Evolutionary conservation across 805 yeast species (phyloP).

Genomic region (Millerozyma acaciae): DNA sequence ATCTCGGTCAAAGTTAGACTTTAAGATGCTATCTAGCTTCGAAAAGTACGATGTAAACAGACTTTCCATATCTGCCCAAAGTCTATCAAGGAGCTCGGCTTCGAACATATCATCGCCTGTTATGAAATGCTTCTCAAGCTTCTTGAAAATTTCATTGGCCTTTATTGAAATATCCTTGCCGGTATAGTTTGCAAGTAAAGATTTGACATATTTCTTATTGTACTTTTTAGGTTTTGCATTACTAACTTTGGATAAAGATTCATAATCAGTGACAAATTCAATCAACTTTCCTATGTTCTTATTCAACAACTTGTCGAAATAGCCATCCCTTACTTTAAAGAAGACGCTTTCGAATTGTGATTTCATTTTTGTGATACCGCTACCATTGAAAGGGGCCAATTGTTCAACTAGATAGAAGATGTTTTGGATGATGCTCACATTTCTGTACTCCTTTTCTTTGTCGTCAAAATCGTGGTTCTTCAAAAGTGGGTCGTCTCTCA

Average conservation of each 20-base stretch:
- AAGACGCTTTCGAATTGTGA: slow-evolving; percentile 24
- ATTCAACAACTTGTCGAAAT: slow-evolving; percentile 30
- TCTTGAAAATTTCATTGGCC: slow-evolving; percentile 51
- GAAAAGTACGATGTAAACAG: slow-evolving; percentile 54
- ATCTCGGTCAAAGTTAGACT: slow-evolving; percentile 49
- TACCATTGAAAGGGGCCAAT: slow-evolving; percentile 20
- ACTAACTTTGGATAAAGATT: slow-evolving; percentile 44
- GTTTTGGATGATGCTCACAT: slow-evolving; percentile 39
- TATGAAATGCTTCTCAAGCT: slow-evolving; percentile 54
- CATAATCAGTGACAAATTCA: slow-evolving; percentile 62
- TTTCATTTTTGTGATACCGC: slow-evolving; percentile 21
- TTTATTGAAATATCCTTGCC: slow-evolving; percentile 52
- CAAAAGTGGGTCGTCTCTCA: slow-evolving; percentile 40
- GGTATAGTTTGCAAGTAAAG: slow-evolving; percentile 56
- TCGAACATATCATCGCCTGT: slow-evolving; percentile 42
- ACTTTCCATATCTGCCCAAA: slow-evolving; percentile 70
- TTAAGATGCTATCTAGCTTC: slow-evolving; percentile 52
- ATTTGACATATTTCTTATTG: slow-evolving; percentile 53
- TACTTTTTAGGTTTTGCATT: slow-evolving; percentile 63
- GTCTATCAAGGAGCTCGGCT: slow-evolving; percentile 51
- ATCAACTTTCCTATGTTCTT: slow-evolving; percentile 65
- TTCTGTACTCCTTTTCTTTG: slow-evolving; percentile 38
- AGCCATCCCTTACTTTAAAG: slow-evolving; percentile 23
- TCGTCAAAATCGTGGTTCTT: slow-evolving; percentile 43
- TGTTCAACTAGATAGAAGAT: slow-evolving; percentile 34